Evolutionary conservation across 805 yeast genomes (phyloP).

Genomic region (Metschnikowia santaceciliae): DNA sequence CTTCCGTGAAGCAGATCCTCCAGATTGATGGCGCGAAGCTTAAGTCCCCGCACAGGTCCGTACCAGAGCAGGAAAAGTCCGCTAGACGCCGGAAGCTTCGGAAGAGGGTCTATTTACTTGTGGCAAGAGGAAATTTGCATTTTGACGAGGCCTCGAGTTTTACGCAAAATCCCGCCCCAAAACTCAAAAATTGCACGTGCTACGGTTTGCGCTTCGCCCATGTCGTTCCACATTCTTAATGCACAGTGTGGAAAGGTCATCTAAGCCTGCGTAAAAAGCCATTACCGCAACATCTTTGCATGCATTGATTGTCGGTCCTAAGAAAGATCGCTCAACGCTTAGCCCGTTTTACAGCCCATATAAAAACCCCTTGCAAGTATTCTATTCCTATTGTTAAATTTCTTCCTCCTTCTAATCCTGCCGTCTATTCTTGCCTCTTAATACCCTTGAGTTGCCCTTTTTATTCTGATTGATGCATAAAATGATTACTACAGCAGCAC

Average conservation of each 20-base stretch:
- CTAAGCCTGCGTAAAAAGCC: not conserved
- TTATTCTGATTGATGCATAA: not conserved
- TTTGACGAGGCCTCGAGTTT: not conserved
- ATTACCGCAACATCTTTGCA: constrained; percentile 5
- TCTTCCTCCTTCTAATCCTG: not conserved
- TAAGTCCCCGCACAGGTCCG: not conserved
- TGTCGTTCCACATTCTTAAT: not conserved
- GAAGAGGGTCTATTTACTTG: not conserved
- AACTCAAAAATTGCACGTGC: not conserved
- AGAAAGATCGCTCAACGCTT: not conserved
- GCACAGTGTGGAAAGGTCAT: not conserved
- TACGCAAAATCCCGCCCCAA: not conserved
- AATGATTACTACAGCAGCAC: not conserved
- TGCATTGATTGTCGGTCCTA: not conserved
- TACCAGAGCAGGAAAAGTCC: no score
- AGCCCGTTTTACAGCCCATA: not conserved
- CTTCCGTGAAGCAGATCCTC: not conserved
- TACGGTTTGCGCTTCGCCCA: not conserved
- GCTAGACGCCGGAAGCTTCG: no score
- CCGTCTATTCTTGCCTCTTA: not conserved
- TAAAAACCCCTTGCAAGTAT: not conserved
- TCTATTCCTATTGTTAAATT: not conserved
- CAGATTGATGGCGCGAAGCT: not conserved
- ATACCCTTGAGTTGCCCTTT: not conserved
- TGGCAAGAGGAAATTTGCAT: not conserved